Percentiles rank a stretch among this genome's conserved stretches.
Conservation (phyloP, 306 rosid species). For the Vigna trinervia region DNA sequence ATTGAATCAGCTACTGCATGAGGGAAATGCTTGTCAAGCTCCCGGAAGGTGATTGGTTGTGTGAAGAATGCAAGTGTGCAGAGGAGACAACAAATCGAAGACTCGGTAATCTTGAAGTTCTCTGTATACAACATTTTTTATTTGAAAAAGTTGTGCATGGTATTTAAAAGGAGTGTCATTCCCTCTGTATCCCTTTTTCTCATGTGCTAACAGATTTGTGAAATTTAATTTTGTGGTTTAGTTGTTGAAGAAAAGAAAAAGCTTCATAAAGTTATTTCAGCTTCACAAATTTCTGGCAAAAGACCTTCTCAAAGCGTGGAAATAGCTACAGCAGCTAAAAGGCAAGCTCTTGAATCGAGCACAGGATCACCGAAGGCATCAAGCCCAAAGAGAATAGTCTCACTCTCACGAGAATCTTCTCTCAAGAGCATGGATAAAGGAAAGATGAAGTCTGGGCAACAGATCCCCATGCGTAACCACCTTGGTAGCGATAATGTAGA, state of each 20-base stretch:
- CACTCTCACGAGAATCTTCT: slow-evolving; percentile 70
- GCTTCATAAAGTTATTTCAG: slow-evolving; percentile 49
- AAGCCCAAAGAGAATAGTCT: slow-evolving; percentile 60
- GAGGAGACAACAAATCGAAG: slow-evolving; percentile 64
- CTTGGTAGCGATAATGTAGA: slow-evolving; percentile 50
- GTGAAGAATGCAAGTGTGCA: slow-evolving; percentile 84
- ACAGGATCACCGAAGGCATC: slow-evolving; percentile 72
- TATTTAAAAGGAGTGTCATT: not conserved
- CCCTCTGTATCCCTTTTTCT: slow-evolving; percentile 7
- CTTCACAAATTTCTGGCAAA: slow-evolving; percentile 63
- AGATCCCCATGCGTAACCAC: slow-evolving; percentile 50
- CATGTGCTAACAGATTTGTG: slow-evolving; percentile 30
- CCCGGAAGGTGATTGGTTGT: slow-evolving; percentile 87
- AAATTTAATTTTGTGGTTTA: slow-evolving; percentile 41
- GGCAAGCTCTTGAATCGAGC: slow-evolving; percentile 71
- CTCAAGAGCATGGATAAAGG: slow-evolving; percentile 70
- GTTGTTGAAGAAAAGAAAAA: slow-evolving; percentile 52
- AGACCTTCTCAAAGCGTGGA: slow-evolving; percentile 66
- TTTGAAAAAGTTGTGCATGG: not conserved
- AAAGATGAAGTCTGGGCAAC: slow-evolving; percentile 58
- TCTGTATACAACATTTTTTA: slow-evolving; percentile 18
- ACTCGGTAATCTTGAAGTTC: slow-evolving; percentile 60
- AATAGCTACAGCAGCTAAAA: slow-evolving; percentile 60
- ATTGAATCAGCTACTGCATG: slow-evolving; percentile 85
- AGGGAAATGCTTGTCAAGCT: slow-evolving; percentile 74